Evolutionary conservation across 2,329 filamentous ascomycete genomes (phyloP).

Genomic region (Colletotrichum incanum): DNA sequence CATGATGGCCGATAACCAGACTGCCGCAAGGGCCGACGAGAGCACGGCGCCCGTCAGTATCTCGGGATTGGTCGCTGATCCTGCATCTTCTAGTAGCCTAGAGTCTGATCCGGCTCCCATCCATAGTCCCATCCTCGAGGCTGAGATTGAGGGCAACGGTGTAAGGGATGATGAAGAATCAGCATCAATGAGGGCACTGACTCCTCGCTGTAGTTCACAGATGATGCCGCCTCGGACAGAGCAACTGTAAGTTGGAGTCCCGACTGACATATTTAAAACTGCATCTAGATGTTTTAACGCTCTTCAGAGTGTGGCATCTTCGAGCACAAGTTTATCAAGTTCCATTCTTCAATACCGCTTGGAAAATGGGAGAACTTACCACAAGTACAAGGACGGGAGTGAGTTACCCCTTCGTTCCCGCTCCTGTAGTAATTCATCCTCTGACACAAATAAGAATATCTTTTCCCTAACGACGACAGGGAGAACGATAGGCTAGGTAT

Average conservation of each 20-base stretch:
- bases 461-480: conserved; percentile 5
- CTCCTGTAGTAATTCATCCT: background rate
- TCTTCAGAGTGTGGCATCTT: conserved; percentile 1
- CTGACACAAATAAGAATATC: background rate
- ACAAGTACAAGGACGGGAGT: conserved; percentile 17
- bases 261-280: background rate
- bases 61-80: background rate
- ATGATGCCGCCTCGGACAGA: background rate
- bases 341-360: background rate
- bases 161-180: background rate
- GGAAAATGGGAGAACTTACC: conserved; percentile 6
- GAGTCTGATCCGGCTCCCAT: background rate
- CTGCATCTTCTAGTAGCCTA: background rate
- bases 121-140: background rate
- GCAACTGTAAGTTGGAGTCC: background rate
- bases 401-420: background rate
- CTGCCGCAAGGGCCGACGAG: background rate
- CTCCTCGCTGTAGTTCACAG: background rate
- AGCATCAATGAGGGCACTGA: background rate
- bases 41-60: too few relatives aligned
- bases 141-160: background rate
- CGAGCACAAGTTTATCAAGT: background rate
- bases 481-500: conserved; percentile 1
- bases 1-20: background rate
- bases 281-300: background rate